Evolutionary conservation across 495 filamentous ascomycete genomes (phyloP), one percentile per base, ranked within the genome.

Genomic region (Bathelium albidoporum): DNA sequence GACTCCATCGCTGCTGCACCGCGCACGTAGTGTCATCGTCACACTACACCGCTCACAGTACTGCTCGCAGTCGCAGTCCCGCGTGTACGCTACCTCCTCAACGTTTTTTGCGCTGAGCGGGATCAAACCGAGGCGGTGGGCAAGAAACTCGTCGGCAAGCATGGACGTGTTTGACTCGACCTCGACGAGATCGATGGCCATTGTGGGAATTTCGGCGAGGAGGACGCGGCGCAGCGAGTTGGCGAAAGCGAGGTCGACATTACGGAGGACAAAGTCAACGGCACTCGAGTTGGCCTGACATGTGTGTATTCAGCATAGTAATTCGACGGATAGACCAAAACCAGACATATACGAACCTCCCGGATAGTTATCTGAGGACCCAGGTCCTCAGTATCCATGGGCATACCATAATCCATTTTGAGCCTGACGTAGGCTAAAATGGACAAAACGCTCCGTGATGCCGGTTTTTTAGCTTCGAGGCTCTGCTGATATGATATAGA

Each of bases 131-230:
- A 98, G 83, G 28, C 94, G 89, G 77, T 98, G 94, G 39, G 87
- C 84, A 68, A 98, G 85, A 77, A 97, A 95, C 73, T 98, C 94
- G 74, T 98, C 94, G 43, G 94, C 87, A 10, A 97, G 83, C 2
- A 97, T 91, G 55, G 91, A 93, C 64, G 90, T 96, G 80, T 98
- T 97, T 65, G 79, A 83, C 73, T 94, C 87, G 65, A 97, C 85
- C 76, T 97, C 90, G 58, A 97, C 91, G 1, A 96, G 82, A 72
- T 97, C 93, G 76, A 97, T 91, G 58, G 93, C 92, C 72, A 98
- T 84, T 29, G 91, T 97, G 24, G 93, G 94, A 59, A 98, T 86
- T 77, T 98, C 94, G 74, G 90, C 89, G 65, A 97, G 87, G 77
- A 97, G 91, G 60, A 87, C 82, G 68, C 94, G 91, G 66, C 94